phyloP scores from a whole-genome alignment of 1,284 basidiomycete species.

The Filobasidium uniguttulatum region DNA sequence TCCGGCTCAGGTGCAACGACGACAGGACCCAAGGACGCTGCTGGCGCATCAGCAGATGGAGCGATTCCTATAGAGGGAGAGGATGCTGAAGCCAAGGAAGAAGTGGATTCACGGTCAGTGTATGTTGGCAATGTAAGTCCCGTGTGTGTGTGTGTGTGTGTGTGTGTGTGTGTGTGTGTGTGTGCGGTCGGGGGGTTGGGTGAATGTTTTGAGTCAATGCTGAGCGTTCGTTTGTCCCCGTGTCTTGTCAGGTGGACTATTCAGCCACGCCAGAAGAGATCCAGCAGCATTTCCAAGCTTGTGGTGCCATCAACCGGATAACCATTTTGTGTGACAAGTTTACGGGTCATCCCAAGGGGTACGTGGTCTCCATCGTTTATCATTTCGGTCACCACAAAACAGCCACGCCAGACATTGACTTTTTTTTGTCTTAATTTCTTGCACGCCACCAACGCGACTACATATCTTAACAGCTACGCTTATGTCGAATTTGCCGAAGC shows the following conservation, averaged over 20 bases:
- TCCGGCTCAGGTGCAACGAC: constrained; percentile 26
- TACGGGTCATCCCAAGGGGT: constrained; percentile 99
- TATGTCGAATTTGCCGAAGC: constrained; percentile 98
- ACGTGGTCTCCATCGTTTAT: constrained; percentile 26
- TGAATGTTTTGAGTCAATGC: too few relatives aligned
- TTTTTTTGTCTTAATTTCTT: constrained; percentile 7
- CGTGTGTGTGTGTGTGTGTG: neutral
- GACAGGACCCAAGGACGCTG: constrained; percentile 26
- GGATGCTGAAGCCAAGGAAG: constrained; percentile 42
- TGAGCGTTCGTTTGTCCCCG: neutral
- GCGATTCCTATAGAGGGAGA: constrained; percentile 45
- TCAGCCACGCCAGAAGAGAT: constrained; percentile 96
- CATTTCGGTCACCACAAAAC: neutral
- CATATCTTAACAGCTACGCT: constrained; percentile 54
- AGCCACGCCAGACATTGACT: too few relatives aligned
- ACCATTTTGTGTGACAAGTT: constrained; percentile 99
- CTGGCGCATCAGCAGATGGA: constrained; percentile 21
- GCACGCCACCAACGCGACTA: neutral
- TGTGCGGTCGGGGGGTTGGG: too few relatives aligned
- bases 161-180: too few relatives aligned
- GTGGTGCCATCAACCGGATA: constrained; percentile 95
- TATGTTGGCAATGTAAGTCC: constrained; percentile 92
- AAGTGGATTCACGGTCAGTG: constrained; percentile 74
- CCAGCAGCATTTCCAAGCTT: constrained; percentile 91
- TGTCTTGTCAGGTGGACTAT: constrained; percentile 72